Conservation (phyloP, 768 basidiomycete genomes). For the Asterophora parasitica region DNA sequence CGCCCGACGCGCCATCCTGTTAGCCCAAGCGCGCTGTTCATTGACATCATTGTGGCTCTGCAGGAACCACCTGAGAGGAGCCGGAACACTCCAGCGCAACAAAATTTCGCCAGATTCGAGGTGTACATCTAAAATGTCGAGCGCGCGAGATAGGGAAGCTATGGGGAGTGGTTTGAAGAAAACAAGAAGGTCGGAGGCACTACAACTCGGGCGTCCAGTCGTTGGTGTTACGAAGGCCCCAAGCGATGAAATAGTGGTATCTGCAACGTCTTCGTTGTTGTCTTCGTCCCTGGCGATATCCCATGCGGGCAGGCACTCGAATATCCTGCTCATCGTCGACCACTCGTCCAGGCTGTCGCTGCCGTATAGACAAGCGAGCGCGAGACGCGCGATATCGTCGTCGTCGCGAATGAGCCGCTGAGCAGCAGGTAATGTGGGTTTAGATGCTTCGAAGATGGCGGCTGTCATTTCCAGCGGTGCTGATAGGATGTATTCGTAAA, state of each 20-base stretch:
- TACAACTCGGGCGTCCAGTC: constrained; percentile 49
- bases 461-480: constrained; percentile 65
- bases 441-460: constrained; percentile 85
- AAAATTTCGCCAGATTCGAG: constrained; percentile 92
- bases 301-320: constrained; percentile 97
- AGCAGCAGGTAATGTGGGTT: constrained; percentile 70
- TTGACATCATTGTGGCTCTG: constrained; percentile 59
- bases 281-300: constrained; percentile 52
- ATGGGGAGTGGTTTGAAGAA: constrained; percentile 82
- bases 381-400: constrained; percentile 79
- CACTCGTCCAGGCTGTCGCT: constrained; percentile 67
- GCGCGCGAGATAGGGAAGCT: constrained; percentile 68
- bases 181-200: constrained; percentile 65
- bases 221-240: constrained; percentile 77
- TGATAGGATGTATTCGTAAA: constrained; percentile 69
- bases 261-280: constrained; percentile 67
- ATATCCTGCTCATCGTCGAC: constrained; percentile 84
- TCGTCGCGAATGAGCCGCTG: constrained; percentile 79
- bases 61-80: constrained; percentile 86
- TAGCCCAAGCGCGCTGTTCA: constrained; percentile 83
- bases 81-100: constrained; percentile 80
- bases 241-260: constrained; percentile 77
- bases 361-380: constrained; percentile 87
- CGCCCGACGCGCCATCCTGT: constrained; percentile 72
- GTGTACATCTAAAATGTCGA: constrained; percentile 92